Percentiles rank a stretch among this genome's conserved stretches.
Conservation (phyloP, 1,284 basidiomycete genomes). For the Tylopilus orsonianus region DNA sequence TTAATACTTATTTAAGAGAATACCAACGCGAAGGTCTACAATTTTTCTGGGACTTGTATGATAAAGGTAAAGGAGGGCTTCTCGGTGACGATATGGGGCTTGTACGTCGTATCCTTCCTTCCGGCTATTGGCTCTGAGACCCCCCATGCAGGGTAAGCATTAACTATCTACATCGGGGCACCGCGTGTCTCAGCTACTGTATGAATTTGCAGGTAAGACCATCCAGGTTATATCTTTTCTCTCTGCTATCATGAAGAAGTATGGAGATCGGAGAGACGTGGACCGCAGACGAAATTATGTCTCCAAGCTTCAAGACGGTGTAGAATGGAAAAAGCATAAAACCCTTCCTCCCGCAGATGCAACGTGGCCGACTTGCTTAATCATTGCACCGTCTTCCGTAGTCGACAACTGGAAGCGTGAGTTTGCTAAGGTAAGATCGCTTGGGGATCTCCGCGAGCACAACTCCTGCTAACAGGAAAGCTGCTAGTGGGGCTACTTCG, state of each 20-base stretch:
- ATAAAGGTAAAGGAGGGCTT: conserved; percentile 63
- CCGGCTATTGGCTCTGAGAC: conserved; percentile 3
- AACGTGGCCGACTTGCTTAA: conserved; percentile 78
- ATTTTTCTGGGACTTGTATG: conserved; percentile 73
- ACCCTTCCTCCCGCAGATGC: conserved; percentile 63
- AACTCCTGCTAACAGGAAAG: neutral
- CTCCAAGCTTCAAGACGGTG: conserved; percentile 59
- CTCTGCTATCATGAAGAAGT: conserved; percentile 82
- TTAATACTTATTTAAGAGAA: conserved; percentile 79
- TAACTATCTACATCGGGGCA: neutral
- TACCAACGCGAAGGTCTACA: conserved; percentile 83
- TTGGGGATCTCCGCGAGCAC: neutral
- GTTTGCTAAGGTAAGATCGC: conserved; percentile 58
- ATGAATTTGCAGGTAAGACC: conserved; percentile 59
- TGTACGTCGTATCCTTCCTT: conserved; percentile 41
- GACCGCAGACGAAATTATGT: conserved; percentile 63
- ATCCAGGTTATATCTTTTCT: conserved; percentile 89
- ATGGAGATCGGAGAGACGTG: conserved; percentile 59
- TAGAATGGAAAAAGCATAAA: conserved; percentile 50
- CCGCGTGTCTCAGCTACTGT: neutral
- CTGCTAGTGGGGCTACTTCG: conserved; percentile 76
- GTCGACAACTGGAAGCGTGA: conserved; percentile 83
- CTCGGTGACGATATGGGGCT: conserved; percentile 91
- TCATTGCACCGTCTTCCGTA: conserved; percentile 78
- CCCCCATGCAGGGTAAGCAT: conserved; percentile 23